Evolutionary conservation across 768 basidiomycete species (phyloP).

Genomic region (Cystoderma amianthinum): DNA sequence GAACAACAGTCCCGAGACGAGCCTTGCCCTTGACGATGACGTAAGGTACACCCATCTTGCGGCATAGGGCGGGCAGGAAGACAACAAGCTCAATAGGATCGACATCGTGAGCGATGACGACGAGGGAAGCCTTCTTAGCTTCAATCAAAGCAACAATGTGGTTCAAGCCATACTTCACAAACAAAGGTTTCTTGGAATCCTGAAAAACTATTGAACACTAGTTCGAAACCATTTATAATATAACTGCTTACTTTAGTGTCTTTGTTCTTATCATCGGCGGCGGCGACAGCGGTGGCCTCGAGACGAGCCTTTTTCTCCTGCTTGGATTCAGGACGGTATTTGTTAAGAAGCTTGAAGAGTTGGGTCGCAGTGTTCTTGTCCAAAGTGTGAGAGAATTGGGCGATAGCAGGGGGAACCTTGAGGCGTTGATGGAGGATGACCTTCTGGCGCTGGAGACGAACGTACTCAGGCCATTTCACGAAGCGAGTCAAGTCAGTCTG

Average conservation of each 20-base stretch:
- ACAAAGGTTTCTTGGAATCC: slow-evolving; percentile 92
- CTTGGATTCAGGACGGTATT: slow-evolving; percentile 93
- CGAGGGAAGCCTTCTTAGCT: slow-evolving; percentile 95
- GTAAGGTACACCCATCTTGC: slow-evolving; percentile 99
- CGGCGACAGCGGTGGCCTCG: slow-evolving; percentile 64
- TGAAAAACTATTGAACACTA: slow-evolving; percentile 13
- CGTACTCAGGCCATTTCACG: slow-evolving; percentile 99
- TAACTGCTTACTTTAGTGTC: slow-evolving; percentile 38
- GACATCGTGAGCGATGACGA: slow-evolving; percentile 95
- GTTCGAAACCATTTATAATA: not conserved
- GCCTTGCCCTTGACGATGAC: slow-evolving; percentile 98
- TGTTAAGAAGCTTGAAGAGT: slow-evolving; percentile 96
- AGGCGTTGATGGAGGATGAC: slow-evolving; percentile 96
- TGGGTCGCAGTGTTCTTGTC: slow-evolving; percentile 99
- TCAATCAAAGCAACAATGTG: slow-evolving; percentile 94
- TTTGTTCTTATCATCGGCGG: slow-evolving; percentile 74
- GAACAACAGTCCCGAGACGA: slow-evolving; percentile 93
- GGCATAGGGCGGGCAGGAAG: slow-evolving; percentile 96
- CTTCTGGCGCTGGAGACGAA: slow-evolving; percentile 97
- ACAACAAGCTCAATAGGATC: slow-evolving; percentile 99
- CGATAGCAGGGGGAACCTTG: slow-evolving; percentile 97
- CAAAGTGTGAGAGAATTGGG: slow-evolving; percentile 94
- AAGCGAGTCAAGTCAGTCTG: slow-evolving; percentile 90
- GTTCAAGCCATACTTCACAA: slow-evolving; percentile 95
- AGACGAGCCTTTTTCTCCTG: slow-evolving; percentile 97